phyloP scores from a whole-genome alignment of 2,329 filamentous ascomycete species.

The Xylogone sp. region DNA sequence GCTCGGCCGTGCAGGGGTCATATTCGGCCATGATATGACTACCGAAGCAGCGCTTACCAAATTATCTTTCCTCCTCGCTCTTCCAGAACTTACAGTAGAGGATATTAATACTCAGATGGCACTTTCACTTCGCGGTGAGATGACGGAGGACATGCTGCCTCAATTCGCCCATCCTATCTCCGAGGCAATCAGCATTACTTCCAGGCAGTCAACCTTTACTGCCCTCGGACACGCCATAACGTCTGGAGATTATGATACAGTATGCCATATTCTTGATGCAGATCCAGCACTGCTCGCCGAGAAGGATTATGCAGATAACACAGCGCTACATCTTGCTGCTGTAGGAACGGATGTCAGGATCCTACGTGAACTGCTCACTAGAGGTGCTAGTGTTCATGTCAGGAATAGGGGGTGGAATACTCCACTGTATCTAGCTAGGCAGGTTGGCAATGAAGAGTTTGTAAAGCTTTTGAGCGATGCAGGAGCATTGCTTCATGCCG shows the following conservation, averaged over 20 bases:
- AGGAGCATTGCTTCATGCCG: conserved; percentile 56
- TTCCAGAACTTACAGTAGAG: conserved; percentile 51
- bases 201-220: conserved; percentile 53
- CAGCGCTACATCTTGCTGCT: conserved; percentile 34
- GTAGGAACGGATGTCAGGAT: conserved; percentile 46
- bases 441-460: conserved; percentile 50
- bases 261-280: conserved; percentile 23
- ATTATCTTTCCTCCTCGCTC: conserved; percentile 53
- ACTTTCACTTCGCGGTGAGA: conserved; percentile 58
- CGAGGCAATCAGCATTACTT: conserved; percentile 27
- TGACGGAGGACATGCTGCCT: conserved; percentile 51
- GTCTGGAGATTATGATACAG: conserved; percentile 48
- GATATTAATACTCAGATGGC: conserved; percentile 62
- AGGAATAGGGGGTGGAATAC: conserved; percentile 64
- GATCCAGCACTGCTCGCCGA: conserved; percentile 28
- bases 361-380: conserved; percentile 53
- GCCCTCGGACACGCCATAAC: conserved; percentile 61
- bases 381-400: conserved; percentile 64
- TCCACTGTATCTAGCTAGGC: conserved; percentile 59
- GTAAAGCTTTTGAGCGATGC: conserved; percentile 53
- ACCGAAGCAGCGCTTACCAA: conserved; percentile 46
- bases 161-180: conserved; percentile 54
- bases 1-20: conserved; percentile 62
- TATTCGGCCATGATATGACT: conserved; percentile 66
- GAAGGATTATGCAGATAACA: conserved; percentile 34